These are phyloP conservation scores for Wickerhamiella allomyrinae DNA, from an alignment of 805 yeast genomes.

Conservation along the genomic window DNA sequence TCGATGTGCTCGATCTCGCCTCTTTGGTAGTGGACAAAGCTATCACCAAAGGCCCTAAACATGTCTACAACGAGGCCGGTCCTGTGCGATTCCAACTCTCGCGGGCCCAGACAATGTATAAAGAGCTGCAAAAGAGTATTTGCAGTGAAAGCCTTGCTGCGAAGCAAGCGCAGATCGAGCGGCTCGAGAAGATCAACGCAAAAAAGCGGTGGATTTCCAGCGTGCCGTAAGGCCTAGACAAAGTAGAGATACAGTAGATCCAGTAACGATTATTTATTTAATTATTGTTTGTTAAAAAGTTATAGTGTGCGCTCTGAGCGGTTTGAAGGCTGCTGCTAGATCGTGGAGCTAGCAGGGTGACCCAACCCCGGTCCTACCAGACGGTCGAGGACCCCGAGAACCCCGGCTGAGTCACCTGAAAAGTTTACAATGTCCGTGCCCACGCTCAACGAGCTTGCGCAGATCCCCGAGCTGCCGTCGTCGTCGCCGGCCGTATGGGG, in stretches of 20 bases:
- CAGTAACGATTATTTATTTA: neutral
- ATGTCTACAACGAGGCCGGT: slow-evolving; percentile 20
- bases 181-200: slow-evolving; percentile 10
- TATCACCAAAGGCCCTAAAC: slow-evolving; percentile 16
- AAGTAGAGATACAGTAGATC: neutral
- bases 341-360: neutral
- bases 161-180: slow-evolving; percentile 10
- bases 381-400: neutral
- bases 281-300: too few relatives aligned
- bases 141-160: slow-evolving; percentile 7
- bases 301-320: too few relatives aligned
- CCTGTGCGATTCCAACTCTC: slow-evolving; percentile 16
- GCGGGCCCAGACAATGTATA: slow-evolving; percentile 11
- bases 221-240: neutral
- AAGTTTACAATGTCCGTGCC: slow-evolving; percentile 4
- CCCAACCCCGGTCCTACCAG: neutral
- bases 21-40: slow-evolving; percentile 13
- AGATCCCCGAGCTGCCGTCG: slow-evolving; percentile 12
- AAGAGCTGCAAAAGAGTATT: slow-evolving; percentile 11
- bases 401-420: neutral
- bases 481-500: slow-evolving; percentile 16
- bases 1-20: slow-evolving; percentile 18
- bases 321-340: too few relatives aligned
- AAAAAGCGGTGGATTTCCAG: slow-evolving; percentile 11
- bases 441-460: slow-evolving; percentile 9